These are phyloP conservation scores for Ceratocystis variospora DNA, from an alignment of 2,329 filamentous ascomycete species.

Conservation along the genomic window DNA sequence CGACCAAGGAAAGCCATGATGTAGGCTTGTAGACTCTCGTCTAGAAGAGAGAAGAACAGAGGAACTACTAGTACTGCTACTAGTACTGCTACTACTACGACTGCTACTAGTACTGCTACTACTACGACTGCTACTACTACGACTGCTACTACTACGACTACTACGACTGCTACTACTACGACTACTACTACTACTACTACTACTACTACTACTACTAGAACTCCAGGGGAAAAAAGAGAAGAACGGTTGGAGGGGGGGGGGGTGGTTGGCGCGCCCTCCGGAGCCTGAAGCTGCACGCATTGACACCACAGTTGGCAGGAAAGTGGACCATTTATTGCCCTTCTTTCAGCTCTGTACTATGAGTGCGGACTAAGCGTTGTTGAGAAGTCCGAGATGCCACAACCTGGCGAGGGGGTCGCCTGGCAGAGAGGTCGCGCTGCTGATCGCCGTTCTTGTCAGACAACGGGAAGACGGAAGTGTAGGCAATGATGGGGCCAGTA, in stretches of 20 bases:
- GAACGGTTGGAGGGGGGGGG: background rate
- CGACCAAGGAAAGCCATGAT: background rate
- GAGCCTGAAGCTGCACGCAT: background rate
- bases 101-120: background rate
- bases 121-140: background rate
- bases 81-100: too few species aligned
- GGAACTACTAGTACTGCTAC: too few species aligned
- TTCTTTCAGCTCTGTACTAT: background rate
- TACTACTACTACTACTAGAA: background rate
- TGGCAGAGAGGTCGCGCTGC: background rate
- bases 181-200: background rate
- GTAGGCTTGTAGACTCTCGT: background rate
- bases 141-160: background rate
- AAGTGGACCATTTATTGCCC: background rate
- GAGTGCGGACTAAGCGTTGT: background rate
- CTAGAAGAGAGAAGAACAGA: background rate
- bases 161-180: too few species aligned
- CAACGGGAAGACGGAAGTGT: background rate
- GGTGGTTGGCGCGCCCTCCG: background rate
- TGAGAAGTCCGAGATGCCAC: background rate
- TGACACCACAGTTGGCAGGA: background rate
- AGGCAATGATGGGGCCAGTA: background rate
- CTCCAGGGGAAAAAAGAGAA: background rate
- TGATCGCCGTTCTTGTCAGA: constrained; percentile 7
- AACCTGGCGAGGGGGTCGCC: background rate